A percentile compares a stretch with the other conserved stretches of the same genome.
These are phyloP conservation scores for Penium margaritaceum DNA, from an alignment of 139 green algal species.

Conservation along the genomic window DNA sequence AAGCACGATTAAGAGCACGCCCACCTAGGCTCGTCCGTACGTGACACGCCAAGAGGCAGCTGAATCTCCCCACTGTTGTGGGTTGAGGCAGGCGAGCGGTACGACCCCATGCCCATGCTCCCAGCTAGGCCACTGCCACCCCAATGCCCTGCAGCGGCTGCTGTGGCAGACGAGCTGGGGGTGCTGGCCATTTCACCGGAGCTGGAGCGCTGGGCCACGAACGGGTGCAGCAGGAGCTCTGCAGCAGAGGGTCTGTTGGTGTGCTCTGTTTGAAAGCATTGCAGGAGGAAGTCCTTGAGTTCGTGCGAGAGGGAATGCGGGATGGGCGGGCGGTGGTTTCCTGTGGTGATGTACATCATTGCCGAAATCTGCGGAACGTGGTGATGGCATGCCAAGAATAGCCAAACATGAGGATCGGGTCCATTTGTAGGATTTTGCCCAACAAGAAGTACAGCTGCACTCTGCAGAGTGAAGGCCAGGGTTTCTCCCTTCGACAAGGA, in stretches of 20 bases:
- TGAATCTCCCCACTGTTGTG: background rate
- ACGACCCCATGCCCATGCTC: background rate
- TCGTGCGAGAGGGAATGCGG: slow-evolving; percentile 60
- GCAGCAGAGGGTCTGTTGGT: background rate
- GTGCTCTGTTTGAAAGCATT: slow-evolving; percentile 64
- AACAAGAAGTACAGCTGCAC: background rate
- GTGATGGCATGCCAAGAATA: background rate
- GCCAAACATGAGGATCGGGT: background rate
- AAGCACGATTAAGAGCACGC: background rate
- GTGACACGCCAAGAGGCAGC: background rate
- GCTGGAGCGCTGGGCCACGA: background rate
- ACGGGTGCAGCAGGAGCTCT: slow-evolving; percentile 23
- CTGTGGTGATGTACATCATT: slow-evolving; percentile 68
- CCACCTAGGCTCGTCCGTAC: background rate
- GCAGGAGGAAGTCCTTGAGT: slow-evolving; percentile 75
- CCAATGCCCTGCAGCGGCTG: no score
- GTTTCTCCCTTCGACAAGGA: no score
- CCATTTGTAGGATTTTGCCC: background rate
- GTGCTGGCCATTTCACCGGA: background rate
- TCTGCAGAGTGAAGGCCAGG: background rate
- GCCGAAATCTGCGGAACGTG: background rate
- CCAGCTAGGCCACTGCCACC: background rate
- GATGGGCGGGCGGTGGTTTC: slow-evolving; percentile 61
- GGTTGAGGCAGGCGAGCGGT: background rate
- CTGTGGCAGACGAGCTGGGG: no score